phyloP scores from a whole-genome alignment of 2,329 filamentous ascomycete species.

The Raffaelea arxii region DNA sequence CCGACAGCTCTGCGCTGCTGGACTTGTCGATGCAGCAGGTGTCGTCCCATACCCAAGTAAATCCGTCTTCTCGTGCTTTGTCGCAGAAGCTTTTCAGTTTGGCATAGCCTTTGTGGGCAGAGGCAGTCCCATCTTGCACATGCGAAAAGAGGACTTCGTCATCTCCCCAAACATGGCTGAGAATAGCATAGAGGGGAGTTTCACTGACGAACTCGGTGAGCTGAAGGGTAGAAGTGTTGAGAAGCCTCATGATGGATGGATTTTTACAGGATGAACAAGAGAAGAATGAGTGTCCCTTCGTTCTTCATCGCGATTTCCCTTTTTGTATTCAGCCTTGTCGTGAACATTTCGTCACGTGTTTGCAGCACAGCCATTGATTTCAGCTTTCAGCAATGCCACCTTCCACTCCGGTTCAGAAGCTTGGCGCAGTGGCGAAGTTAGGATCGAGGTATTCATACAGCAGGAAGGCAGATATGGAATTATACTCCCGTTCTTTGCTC shows the following conservation, averaged over 20 bases:
- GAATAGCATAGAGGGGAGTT: constrained; percentile 20
- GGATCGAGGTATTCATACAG: no score
- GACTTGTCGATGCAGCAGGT: constrained; percentile 28
- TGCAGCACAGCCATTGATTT: no score
- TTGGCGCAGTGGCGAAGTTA: no score
- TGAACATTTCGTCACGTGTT: no score
- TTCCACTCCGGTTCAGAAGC: no score
- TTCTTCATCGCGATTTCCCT: no score
- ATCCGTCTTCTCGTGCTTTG: constrained; percentile 16
- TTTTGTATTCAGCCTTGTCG: no score
- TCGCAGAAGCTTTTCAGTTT: constrained; percentile 17
- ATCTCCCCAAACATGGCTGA: constrained; percentile 22
- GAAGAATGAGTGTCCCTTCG: no score
- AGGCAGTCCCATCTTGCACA: constrained; percentile 6
- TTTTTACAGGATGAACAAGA: no score
- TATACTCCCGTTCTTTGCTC: no score
- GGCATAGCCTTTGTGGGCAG: constrained; percentile 11
- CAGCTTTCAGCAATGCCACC: no score
- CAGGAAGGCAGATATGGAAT: no score
- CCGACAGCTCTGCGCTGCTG: constrained; percentile 23
- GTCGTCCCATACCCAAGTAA: constrained; percentile 26
- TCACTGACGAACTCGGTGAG: constrained; percentile 8
- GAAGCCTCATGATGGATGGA: constrained; percentile 9
- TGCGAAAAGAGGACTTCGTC: constrained; percentile 20
- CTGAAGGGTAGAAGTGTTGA: constrained; percentile 7